These are phyloP conservation scores for Ceratocystis variospora DNA, from an alignment of 2,329 filamentous ascomycete species.

Conservation along the genomic window DNA sequence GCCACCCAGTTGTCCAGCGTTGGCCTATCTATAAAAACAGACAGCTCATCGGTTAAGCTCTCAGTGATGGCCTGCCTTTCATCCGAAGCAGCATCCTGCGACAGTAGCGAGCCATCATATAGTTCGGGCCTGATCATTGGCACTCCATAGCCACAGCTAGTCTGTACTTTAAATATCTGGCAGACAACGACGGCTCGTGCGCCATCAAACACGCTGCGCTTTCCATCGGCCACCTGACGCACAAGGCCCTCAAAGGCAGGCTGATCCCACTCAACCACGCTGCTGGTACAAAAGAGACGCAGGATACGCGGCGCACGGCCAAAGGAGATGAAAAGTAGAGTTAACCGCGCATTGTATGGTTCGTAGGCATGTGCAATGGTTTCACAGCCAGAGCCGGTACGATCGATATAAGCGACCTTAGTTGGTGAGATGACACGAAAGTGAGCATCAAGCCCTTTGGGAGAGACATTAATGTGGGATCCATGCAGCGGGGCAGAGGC, in stretches of 20 bases:
- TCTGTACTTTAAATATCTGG: slow-evolving; percentile 52
- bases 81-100: slow-evolving; percentile 13
- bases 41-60: slow-evolving; percentile 25
- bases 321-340: slow-evolving; percentile 60
- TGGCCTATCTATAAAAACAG: slow-evolving; percentile 39
- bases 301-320: slow-evolving; percentile 46
- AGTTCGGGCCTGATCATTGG: slow-evolving; percentile 36
- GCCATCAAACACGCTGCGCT: slow-evolving; percentile 30
- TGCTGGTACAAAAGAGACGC: slow-evolving; percentile 47
- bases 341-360: slow-evolving; percentile 50
- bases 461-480: slow-evolving; percentile 60
- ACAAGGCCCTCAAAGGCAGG: slow-evolving; percentile 37
- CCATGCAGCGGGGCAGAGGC: slow-evolving; percentile 56
- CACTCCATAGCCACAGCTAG: slow-evolving; percentile 52
- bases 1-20: slow-evolving; percentile 40
- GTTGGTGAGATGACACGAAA: slow-evolving; percentile 47
- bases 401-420: slow-evolving; percentile 57
- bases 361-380: slow-evolving; percentile 65
- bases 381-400: slow-evolving; percentile 61
- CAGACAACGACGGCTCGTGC: slow-evolving; percentile 47
- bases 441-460: slow-evolving; percentile 55
- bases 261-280: slow-evolving; percentile 46
- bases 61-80: neutral
- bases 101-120: slow-evolving; percentile 22
- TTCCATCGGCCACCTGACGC: slow-evolving; percentile 29